Percentiles rank a stretch among this genome's conserved stretches.
phyloP scores from a whole-genome alignment of 1,139 yeast species.

The Pichia sp. region DNA sequence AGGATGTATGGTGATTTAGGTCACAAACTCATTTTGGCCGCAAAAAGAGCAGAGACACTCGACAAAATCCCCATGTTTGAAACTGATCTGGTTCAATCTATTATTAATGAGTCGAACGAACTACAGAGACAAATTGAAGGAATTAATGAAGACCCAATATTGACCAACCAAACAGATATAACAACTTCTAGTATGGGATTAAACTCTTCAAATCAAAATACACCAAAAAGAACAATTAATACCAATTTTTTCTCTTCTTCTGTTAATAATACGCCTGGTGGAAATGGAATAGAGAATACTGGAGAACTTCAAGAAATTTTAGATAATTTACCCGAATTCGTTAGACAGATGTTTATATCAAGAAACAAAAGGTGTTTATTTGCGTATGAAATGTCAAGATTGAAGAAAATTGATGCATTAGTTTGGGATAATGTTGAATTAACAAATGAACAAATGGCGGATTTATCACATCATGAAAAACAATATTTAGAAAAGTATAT shows the following conservation, averaged over 20 bases:
- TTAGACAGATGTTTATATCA: conserved; percentile 75
- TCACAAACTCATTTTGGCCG: conserved; percentile 73
- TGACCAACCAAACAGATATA: background rate
- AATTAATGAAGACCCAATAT: background rate
- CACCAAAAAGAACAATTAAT: conserved; percentile 7
- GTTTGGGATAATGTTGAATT: conserved; percentile 55
- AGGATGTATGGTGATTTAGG: conserved; percentile 87
- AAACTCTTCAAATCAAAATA: conserved; percentile 6
- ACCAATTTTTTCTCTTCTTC: conserved; percentile 12
- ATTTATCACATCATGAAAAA: conserved; percentile 71
- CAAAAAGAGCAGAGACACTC: conserved; percentile 67
- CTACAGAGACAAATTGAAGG: conserved; percentile 41
- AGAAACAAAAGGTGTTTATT: conserved; percentile 83
- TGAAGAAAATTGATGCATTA: conserved; percentile 59
- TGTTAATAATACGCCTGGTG: conserved; percentile 9
- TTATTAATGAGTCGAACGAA: conserved; percentile 54
- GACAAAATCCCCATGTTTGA: conserved; percentile 69
- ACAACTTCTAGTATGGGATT: background rate
- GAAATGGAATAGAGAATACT: background rate
- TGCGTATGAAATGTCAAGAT: conserved; percentile 73
- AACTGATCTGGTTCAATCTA: conserved; percentile 61
- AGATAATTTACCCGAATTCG: conserved; percentile 36
- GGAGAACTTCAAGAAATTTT: conserved; percentile 6
- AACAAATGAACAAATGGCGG: conserved; percentile 34
- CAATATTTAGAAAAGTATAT: conserved; percentile 70